Conservation (phyloP, 805 yeast genomes). For the Vanderwaltozyma tropicalis region DNA sequence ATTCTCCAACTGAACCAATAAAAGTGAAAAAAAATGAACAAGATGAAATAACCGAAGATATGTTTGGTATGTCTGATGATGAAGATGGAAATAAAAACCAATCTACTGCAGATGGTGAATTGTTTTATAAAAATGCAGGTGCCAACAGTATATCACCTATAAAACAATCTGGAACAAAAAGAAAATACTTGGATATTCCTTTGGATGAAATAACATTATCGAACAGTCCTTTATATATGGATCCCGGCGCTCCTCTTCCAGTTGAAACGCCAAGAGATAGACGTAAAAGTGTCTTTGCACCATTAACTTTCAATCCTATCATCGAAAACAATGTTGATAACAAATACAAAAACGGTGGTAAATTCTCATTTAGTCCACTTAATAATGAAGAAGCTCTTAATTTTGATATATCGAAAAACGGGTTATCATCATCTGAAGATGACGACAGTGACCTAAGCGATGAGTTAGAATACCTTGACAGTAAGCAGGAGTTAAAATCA, state of each 20-base stretch:
- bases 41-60: slow-evolving; percentile 24
- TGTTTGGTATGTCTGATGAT: slow-evolving; percentile 26
- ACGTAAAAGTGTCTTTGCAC: slow-evolving; percentile 64
- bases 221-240: slow-evolving; percentile 49
- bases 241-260: slow-evolving; percentile 81
- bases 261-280: slow-evolving; percentile 37
- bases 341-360: slow-evolving; percentile 84
- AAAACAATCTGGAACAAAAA: slow-evolving; percentile 6
- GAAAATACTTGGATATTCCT: slow-evolving; percentile 41
- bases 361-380: slow-evolving; percentile 43
- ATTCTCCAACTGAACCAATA: slow-evolving; percentile 10
- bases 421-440: slow-evolving; percentile 25
- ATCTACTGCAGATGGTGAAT: background rate
- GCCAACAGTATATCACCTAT: background rate
- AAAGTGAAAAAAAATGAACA: slow-evolving; percentile 6
- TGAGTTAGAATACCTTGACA: slow-evolving; percentile 15
- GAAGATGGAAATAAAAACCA: slow-evolving; percentile 12
- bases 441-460: slow-evolving; percentile 24
- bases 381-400: slow-evolving; percentile 25
- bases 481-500: slow-evolving; percentile 11
- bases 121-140: background rate
- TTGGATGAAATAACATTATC: slow-evolving; percentile 47
- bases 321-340: slow-evolving; percentile 69
- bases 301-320: slow-evolving; percentile 70
- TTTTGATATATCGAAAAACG: slow-evolving; percentile 24